Conservation (phyloP, 345 rosid species). For the Gossypium sturtianum region DNA sequence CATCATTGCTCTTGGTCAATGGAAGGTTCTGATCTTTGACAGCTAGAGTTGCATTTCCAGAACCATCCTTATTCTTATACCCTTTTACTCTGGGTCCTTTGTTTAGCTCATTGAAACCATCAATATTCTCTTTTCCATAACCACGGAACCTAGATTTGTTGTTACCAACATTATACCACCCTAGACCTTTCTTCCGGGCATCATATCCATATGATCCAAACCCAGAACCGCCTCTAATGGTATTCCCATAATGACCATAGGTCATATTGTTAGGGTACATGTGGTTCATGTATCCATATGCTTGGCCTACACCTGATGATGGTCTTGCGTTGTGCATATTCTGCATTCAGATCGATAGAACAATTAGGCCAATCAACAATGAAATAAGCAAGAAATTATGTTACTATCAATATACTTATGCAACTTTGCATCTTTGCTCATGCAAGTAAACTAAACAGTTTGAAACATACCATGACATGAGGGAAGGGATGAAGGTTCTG, state of each 20-base stretch:
- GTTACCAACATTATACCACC: slow-evolving; percentile 56
- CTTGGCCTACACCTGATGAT: slow-evolving; percentile 31
- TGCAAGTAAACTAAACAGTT: background rate
- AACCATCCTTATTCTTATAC: slow-evolving; percentile 39
- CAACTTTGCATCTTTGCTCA: background rate
- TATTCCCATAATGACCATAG: slow-evolving; percentile 51
- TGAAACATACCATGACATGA: slow-evolving; percentile 36
- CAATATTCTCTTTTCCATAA: slow-evolving; percentile 54
- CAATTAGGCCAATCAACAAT: background rate
- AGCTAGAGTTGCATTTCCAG: slow-evolving; percentile 24
- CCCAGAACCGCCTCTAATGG: slow-evolving; percentile 37
- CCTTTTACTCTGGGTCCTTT: slow-evolving; percentile 68
- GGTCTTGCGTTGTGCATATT: slow-evolving; percentile 40
- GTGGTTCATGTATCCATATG: slow-evolving; percentile 42
- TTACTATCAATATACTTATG: background rate
- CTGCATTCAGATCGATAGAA: slow-evolving; percentile 18
- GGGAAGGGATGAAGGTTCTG: slow-evolving; percentile 32
- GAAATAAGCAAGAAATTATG: background rate
- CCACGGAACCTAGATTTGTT: slow-evolving; percentile 45
- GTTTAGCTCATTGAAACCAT: slow-evolving; percentile 72
- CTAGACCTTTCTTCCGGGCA: slow-evolving; percentile 52
- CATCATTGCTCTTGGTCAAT: slow-evolving; percentile 20
- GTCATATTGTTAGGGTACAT: slow-evolving; percentile 42
- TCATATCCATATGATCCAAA: slow-evolving; percentile 54
- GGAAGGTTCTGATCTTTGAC: slow-evolving; percentile 30